Percentiles rank a stretch among this genome's conserved stretches.
Evolutionary conservation across 495 filamentous ascomycete genomes (phyloP).

Genomic region (Penicillium dipodomyicola): DNA sequence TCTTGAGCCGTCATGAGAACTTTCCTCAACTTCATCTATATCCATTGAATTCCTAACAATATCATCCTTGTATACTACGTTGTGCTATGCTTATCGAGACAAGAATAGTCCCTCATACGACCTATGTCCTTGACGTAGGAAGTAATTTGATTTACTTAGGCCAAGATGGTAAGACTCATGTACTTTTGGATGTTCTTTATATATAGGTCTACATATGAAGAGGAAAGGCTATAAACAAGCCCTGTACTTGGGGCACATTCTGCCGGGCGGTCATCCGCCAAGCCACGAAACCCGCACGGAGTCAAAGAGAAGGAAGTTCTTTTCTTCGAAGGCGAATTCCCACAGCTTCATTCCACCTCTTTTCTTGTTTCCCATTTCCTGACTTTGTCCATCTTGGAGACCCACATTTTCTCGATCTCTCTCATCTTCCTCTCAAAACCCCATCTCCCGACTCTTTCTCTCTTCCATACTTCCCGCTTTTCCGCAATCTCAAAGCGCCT

Average conservation of each 20-base stretch:
- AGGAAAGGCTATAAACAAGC: no score
- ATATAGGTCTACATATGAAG: no score
- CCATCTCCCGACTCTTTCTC: conserved; percentile 25
- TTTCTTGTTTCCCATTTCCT: conserved; percentile 16
- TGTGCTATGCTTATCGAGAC: not conserved
- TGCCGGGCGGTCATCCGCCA: conserved; percentile 30
- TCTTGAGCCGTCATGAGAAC: conserved; percentile 8
- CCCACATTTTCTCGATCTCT: conserved; percentile 15
- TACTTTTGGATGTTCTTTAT: no score
- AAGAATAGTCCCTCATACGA: no score
- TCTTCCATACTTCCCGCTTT: conserved; percentile 25
- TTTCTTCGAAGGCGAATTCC: conserved; percentile 36
- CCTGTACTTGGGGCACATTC: conserved; percentile 8
- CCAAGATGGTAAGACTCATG: no score
- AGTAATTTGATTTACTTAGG: no score
- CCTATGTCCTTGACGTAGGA: no score
- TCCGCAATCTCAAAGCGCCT: conserved; percentile 15
- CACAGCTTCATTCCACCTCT: conserved; percentile 28
- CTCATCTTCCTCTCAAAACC: conserved; percentile 9
- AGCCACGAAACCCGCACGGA: conserved; percentile 35
- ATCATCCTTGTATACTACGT: not conserved
- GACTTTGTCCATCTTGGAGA: conserved; percentile 10
- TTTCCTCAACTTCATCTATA: not conserved
- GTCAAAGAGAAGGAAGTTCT: conserved; percentile 30
- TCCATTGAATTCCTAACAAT: not conserved